These are phyloP conservation scores for Suhomyces anneliseae DNA, from an alignment of 1,139 yeast species.

Conservation along the genomic window DNA sequence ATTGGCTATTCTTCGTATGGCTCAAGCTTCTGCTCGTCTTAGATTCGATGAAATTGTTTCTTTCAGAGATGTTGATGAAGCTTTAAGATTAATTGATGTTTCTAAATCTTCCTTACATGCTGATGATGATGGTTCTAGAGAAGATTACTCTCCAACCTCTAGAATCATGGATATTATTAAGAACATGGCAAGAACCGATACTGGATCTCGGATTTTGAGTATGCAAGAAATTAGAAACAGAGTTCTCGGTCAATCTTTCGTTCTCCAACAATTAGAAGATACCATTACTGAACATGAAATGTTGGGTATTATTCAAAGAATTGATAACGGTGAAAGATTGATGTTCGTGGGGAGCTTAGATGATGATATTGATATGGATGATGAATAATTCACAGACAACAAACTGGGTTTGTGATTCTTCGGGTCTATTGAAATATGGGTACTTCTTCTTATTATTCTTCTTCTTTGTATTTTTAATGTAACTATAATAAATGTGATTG, in stretches of 20 bases:
- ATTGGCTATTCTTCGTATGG: conserved; percentile 84
- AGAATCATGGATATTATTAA: conserved; percentile 64
- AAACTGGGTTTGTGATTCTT: too few species aligned
- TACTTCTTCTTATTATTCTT: not conserved
- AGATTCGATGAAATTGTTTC: conserved; percentile 75
- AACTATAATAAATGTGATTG: not conserved
- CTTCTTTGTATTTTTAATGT: conserved; percentile 10
- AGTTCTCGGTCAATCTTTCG: conserved; percentile 82
- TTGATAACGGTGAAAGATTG: conserved; percentile 63
- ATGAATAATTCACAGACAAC: conserved; percentile 9
- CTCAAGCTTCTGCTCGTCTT: conserved; percentile 92
- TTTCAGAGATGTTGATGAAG: conserved; percentile 90
- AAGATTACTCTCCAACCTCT: conserved; percentile 54
- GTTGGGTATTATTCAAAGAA: conserved; percentile 74
- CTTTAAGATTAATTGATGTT: conserved; percentile 80
- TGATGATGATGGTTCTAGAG: conserved; percentile 49
- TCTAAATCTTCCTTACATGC: conserved; percentile 78
- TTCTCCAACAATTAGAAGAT: conserved; percentile 72
- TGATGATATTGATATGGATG: conserved; percentile 23
- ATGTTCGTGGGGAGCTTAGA: conserved; percentile 34
- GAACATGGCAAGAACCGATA: conserved; percentile 50
- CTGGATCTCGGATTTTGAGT: conserved; percentile 44
- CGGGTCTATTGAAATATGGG: not conserved
- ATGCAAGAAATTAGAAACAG: conserved; percentile 62
- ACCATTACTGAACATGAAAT: conserved; percentile 75